Base-by-base conservation (phyloP, 1,284 basidiomycete species). In the Mycena sp. region DNA sequence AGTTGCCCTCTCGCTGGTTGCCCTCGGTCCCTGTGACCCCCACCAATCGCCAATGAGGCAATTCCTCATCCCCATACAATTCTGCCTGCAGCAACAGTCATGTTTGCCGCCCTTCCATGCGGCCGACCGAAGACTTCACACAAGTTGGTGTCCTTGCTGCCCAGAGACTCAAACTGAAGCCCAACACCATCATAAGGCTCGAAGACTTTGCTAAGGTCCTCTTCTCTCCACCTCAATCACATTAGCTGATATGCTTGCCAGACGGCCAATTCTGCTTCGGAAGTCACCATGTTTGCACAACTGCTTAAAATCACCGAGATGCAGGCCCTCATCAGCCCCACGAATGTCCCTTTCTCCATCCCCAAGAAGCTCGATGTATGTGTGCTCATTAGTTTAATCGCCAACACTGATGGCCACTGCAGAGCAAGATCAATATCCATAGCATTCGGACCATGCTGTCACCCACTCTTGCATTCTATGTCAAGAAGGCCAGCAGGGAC, bases 371-470 rank as follows among this genome's bases (percentile, higher is more conserved):
- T 57, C 14, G 45, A 57, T 1, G 55, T n/a, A n/a, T 57, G 29
- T 49, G 11, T 49, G 9, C 29, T 32, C 40, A 7, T 45, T 2
- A 6, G 19, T 4, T n/a, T 4, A 14, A 30, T 46, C 19, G 14
- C 21, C 21, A 10, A 6, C 28, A 35, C 53, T 21, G 19, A 44
- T 43, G n/a, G 2, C n/a, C 21, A 10, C 37, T 21, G 3, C 4
- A 57, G 55, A 19, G 49, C 26, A 57, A 57, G 45, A 48, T 57
- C 21, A 21, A 57, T 14, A 30, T 57, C 4, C 55, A 56, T 35
- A 46, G 17, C 21, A 38, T 56, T 32, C 44, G 35, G 23, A 56
- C 32, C 12, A n/a, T 56, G 43, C 11, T 56, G 30, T 46, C 32
- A 2, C 44, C 32, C 30, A 38, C 21, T n/a, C 4, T 56, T 1